Percentiles rank a stretch among this genome's conserved stretches.
These are phyloP conservation scores for Lipomyces anomalus DNA, from an alignment of 805 yeast species.

Conservation along the genomic window DNA sequence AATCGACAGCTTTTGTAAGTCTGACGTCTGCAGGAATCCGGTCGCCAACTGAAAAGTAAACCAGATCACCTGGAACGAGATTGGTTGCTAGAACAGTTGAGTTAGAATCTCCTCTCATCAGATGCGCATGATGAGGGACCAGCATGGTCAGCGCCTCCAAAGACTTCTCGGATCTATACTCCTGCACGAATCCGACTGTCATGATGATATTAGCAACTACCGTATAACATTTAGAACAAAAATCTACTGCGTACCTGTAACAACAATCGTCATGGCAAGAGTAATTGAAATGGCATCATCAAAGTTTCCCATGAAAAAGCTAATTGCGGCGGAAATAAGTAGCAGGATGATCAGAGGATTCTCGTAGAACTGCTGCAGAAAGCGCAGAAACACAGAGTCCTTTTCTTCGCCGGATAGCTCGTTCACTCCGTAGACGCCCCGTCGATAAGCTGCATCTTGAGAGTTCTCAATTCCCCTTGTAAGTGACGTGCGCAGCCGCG, in stretches of 20 bases:
- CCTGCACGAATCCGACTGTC: constrained; percentile 91
- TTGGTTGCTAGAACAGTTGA: constrained; percentile 72
- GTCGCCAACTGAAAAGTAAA: constrained; percentile 86
- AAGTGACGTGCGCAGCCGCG: constrained; percentile 56
- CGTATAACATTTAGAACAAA: background rate
- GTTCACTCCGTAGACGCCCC: constrained; percentile 72
- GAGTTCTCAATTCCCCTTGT: constrained; percentile 56
- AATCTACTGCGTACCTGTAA: constrained; percentile 40
- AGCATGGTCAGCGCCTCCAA: constrained; percentile 85
- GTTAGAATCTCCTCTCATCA: constrained; percentile 67
- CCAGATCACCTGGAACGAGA: constrained; percentile 94
- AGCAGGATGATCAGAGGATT: constrained; percentile 85
- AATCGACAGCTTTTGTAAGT: constrained; percentile 67
- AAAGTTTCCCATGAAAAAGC: constrained; percentile 89
- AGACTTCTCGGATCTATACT: constrained; percentile 90
- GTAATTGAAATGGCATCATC: constrained; percentile 96
- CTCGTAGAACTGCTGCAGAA: constrained; percentile 72
- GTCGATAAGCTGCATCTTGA: constrained; percentile 67
- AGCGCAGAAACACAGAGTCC: constrained; percentile 57
- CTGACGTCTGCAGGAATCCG: constrained; percentile 94
- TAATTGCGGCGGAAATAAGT: constrained; percentile 81
- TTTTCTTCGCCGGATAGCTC: constrained; percentile 74
- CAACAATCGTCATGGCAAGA: constrained; percentile 86
- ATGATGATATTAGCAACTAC: no score
- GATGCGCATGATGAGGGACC: constrained; percentile 95